These are phyloP conservation scores for Chenopodium album DNA, from an alignment of 148 eudicot species.

Conservation along the genomic window DNA sequence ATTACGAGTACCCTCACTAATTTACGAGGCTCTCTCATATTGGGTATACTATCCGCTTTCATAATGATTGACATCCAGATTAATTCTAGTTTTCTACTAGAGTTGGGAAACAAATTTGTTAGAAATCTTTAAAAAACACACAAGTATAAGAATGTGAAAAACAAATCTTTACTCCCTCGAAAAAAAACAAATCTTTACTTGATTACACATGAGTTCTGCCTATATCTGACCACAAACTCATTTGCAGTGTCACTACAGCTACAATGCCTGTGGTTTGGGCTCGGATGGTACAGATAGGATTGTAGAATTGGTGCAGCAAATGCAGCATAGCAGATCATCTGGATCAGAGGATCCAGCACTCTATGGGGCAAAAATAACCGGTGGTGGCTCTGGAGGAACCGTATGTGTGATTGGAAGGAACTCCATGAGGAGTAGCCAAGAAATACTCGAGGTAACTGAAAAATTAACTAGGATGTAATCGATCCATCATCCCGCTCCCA, in stretches of 20 bases:
- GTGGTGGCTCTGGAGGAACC: conserved; percentile 99
- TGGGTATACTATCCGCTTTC: no score
- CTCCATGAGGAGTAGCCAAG: conserved; percentile 68
- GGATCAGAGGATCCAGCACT: conserved; percentile 55
- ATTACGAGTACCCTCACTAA: background rate
- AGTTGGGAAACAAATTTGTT: background rate
- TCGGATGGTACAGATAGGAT: conserved; percentile 98
- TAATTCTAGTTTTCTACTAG: no score
- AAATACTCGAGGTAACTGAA: conserved; percentile 68
- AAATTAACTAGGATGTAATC: background rate
- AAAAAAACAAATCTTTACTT: no score
- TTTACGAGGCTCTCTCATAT: background rate
- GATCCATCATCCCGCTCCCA: background rate
- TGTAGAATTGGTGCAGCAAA: conserved; percentile 82
- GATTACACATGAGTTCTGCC: background rate
- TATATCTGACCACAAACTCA: conserved; percentile 16
- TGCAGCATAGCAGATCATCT: conserved; percentile 63
- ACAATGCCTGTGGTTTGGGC: conserved; percentile 96
- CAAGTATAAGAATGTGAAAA: background rate
- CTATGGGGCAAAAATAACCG: conserved; percentile 93
- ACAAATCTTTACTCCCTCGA: no score
- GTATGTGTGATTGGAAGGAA: conserved; percentile 82
- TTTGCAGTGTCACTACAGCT: conserved; percentile 95
- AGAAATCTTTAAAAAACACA: background rate
- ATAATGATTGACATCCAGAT: background rate